Conservation (phyloP, 2,329 filamentous ascomycete genomes). For the Rhexocercosporidium sp. region DNA sequence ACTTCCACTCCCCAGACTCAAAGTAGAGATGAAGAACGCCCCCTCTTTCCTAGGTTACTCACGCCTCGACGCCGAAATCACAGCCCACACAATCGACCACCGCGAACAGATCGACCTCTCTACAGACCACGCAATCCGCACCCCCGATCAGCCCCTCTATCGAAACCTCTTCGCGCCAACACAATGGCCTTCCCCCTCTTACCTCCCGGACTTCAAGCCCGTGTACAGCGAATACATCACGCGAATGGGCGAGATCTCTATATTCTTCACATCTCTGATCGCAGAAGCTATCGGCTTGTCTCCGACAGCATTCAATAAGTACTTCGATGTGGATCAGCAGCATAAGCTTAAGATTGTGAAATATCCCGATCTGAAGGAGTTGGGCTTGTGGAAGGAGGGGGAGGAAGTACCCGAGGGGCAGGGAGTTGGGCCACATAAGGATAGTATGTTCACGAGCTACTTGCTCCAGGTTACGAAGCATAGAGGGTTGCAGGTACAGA, state of each 20-base stretch:
- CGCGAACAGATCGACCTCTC: constrained; percentile 88
- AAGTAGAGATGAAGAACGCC: constrained; percentile 76
- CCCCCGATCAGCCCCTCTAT: constrained; percentile 67
- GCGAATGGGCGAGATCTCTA: constrained; percentile 74
- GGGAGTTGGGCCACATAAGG: constrained; percentile 80
- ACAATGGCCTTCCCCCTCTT: constrained; percentile 74
- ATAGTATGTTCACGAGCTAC: constrained; percentile 83
- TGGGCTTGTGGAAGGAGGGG: constrained; percentile 51
- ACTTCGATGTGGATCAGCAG: constrained; percentile 73
- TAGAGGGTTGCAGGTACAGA: constrained; percentile 81
- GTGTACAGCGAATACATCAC: constrained; percentile 77
- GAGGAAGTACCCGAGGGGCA: constrained; percentile 51
- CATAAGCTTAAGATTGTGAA: constrained; percentile 91
- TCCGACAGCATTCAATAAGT: constrained; percentile 71
- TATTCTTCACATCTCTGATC: constrained; percentile 78
- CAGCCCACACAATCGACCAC: constrained; percentile 77
- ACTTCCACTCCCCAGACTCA: constrained; percentile 52
- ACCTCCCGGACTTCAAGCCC: constrained; percentile 70
- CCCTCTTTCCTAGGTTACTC: constrained; percentile 75
- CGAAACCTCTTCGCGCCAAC: constrained; percentile 78
- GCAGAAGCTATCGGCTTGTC: constrained; percentile 82
- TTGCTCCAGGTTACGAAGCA: constrained; percentile 81
- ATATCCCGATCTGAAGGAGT: constrained; percentile 74
- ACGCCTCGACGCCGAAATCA: constrained; percentile 69
- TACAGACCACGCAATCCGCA: constrained; percentile 73